These are phyloP conservation scores for Leptodontidium sp. DNA, from an alignment of 2,329 filamentous ascomycete genomes.

Conservation along the genomic window DNA sequence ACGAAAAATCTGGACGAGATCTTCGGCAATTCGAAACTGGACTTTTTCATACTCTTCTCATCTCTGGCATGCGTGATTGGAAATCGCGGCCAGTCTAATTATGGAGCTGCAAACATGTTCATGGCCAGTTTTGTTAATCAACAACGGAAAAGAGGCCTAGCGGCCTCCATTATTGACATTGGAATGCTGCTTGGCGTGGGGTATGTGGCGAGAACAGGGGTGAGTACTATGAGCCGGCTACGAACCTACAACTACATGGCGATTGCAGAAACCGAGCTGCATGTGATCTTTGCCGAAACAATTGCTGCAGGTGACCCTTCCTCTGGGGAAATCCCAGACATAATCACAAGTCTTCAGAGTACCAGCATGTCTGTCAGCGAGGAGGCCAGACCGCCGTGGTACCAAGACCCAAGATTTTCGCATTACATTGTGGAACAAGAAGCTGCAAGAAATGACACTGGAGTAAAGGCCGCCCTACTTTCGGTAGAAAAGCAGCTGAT, in stretches of 20 bases:
- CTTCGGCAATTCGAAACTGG: constrained; percentile 44
- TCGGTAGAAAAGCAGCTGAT: background rate
- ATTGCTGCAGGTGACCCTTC: background rate
- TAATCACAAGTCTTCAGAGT: background rate
- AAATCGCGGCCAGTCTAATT: constrained; percentile 53
- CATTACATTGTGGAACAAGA: background rate
- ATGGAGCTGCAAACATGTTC: constrained; percentile 55
- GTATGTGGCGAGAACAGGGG: constrained; percentile 40
- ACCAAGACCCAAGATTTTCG: background rate
- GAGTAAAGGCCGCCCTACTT: background rate
- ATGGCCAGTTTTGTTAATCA: constrained; percentile 51
- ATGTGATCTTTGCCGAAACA: background rate
- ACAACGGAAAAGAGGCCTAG: constrained; percentile 50
- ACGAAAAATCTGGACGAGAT: constrained; percentile 45
- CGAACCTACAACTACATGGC: background rate
- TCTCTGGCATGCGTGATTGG: constrained; percentile 46
- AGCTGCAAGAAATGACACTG: background rate
- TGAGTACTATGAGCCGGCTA: background rate
- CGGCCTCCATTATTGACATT: constrained; percentile 52
- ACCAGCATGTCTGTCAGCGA: background rate
- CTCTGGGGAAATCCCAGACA: background rate
- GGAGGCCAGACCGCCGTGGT: background rate
- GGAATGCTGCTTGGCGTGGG: constrained; percentile 54
- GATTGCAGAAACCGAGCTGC: constrained; percentile 1
- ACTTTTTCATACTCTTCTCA: constrained; percentile 51